phyloP scores from a whole-genome alignment of 306 rosid species.

The Malus sylvestris region DNA sequence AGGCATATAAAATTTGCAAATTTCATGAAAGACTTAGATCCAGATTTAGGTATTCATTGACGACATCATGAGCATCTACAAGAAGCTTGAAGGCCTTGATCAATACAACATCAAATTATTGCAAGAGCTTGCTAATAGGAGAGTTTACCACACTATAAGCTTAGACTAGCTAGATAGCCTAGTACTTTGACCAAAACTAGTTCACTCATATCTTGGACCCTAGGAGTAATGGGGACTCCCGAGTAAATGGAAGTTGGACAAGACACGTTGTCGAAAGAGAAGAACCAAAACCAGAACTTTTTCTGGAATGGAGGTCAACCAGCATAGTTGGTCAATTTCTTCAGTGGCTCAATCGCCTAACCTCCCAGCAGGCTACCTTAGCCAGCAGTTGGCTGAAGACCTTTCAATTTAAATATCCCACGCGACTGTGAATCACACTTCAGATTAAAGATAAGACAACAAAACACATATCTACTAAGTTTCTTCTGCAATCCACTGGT shows the following conservation, averaged over 20 bases:
- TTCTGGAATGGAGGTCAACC: too few relatives aligned
- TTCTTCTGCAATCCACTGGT: background rate
- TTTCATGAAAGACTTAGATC: background rate
- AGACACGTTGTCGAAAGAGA: too few relatives aligned
- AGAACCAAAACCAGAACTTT: too few relatives aligned
- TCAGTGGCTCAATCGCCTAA: too few relatives aligned
- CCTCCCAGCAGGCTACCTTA: background rate
- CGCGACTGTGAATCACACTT: background rate
- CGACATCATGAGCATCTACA: background rate
- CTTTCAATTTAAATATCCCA: background rate
- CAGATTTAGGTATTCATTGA: background rate
- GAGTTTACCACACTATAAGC: background rate
- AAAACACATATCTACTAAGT: background rate
- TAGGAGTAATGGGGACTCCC: background rate
- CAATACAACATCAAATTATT: too few relatives aligned
- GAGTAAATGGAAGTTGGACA: too few relatives aligned
- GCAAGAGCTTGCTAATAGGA: background rate
- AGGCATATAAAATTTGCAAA: background rate
- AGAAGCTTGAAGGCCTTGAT: background rate
- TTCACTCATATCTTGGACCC: background rate
- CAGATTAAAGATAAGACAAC: background rate
- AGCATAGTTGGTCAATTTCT: too few relatives aligned
- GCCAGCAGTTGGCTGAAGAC: background rate
- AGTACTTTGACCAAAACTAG: background rate
- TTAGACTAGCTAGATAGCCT: background rate